Evolutionary conservation across 2,329 filamentous ascomycete species (phyloP).

Genomic region (Fusarium duplospermum): DNA sequence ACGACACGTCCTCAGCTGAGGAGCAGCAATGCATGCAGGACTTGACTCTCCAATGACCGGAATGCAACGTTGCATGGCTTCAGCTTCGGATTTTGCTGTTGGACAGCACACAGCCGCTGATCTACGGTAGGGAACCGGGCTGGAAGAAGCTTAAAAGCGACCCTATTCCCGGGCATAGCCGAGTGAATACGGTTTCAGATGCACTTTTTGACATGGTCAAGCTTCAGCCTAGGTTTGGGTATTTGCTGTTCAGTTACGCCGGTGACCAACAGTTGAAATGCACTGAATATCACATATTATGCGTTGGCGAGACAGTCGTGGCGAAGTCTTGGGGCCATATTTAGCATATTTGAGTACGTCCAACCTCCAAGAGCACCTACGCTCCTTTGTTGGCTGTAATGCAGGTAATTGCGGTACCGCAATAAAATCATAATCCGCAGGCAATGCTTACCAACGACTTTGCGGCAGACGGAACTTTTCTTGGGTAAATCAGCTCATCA

Average conservation of each 20-base stretch:
- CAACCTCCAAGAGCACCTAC: background rate
- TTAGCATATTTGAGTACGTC: background rate
- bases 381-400: background rate
- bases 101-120: background rate
- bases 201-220: background rate
- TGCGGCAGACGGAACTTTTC: background rate
- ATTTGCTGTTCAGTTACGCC: background rate
- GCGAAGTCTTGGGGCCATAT: rapidly evolving
- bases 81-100: background rate
- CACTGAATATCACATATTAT: background rate
- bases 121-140: background rate
- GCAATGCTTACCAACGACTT: background rate
- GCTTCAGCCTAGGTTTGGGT: background rate
- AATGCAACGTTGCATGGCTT: background rate
- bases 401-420: background rate
- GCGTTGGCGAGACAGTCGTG: rapidly evolving
- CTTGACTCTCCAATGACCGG: rapidly evolving
- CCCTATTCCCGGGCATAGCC: background rate
- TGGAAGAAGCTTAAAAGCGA: background rate
- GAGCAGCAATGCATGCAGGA: background rate
- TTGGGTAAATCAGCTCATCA: background rate
- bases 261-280: background rate
- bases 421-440: background rate
- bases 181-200: background rate
- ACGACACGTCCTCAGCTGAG: background rate